Base-by-base conservation (phyloP, 2,329 filamentous ascomycete genomes). In the Emmonsiellopsis sp. region DNA sequence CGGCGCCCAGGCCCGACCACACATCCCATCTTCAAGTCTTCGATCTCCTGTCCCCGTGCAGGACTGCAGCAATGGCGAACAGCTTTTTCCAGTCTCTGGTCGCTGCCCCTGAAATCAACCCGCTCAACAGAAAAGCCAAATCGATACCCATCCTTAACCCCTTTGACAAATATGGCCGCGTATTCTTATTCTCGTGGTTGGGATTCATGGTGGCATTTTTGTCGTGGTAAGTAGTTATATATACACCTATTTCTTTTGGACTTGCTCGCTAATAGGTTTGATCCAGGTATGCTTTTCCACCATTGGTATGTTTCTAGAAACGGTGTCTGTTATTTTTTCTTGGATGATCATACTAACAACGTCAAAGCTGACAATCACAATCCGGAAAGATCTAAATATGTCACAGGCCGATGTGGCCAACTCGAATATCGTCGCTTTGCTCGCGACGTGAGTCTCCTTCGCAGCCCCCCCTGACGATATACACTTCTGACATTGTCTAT, bases 151-250 rank as follows among this genome's bases (percentile, higher is more conserved):
- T 88, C 20, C 73, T 95, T 57, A 95, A 95, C 67, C 81, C 85
- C 0, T 66, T 91, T 62, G 79, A 94, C 67, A 74, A 83, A 61
- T 90, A 95, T 74, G 90, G 89, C 38, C 80, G 89, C 6, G 89
- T 93, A 0, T 95, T 94, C 71, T 89, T 91, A 76, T 95, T 95
- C 73, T 87, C 86, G 1, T 93, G 87, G 83, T 79, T 90, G 47
- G 87, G 87, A 2, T 93, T 93, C 70, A 84, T 93, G 79, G 80
- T 92, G 51, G 86, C 87, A 7, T 95, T 95, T 71, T 88, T 89
- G 79, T 90, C 88, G 9, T 95, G 80, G 80, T 78, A 67, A 65
- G 73, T 64, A 16, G 40, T 20, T 10, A 9, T 42, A 10, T 42
- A 10, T 11, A 11, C 10, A 10, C 9, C 32, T 35, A 4, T 11